phyloP scores from a whole-genome alignment of 78 protist species.

The Protostelium mycophagum region DNA sequence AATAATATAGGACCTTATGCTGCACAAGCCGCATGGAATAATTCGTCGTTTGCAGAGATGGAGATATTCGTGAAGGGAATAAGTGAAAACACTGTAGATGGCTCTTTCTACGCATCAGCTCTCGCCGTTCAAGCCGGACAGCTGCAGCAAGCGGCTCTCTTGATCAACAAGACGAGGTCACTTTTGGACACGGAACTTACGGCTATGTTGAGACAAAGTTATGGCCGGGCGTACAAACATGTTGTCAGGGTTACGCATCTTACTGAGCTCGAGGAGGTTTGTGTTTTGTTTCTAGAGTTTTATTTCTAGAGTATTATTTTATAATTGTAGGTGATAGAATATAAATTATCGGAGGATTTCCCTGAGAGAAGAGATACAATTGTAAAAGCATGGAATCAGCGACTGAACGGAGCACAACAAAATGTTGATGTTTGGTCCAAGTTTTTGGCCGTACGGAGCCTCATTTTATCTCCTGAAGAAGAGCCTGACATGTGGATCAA shows the following conservation, averaged over 20 bases:
- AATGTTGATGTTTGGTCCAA: slow-evolving; percentile 23
- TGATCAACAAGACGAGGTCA: background rate
- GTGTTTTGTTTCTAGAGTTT: too few relatives aligned
- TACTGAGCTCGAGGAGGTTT: slow-evolving; percentile 86
- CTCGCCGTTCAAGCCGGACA: background rate
- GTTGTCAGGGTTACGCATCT: slow-evolving; percentile 76
- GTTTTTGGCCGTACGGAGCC: slow-evolving; percentile 7
- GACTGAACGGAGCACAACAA: slow-evolving; percentile 1
- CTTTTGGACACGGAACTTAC: background rate
- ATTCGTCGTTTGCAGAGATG: background rate
- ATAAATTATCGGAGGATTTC: slow-evolving; percentile 9
- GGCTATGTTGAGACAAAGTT: slow-evolving; percentile 11
- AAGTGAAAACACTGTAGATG: background rate
- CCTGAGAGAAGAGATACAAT: background rate
- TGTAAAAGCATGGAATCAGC: background rate
- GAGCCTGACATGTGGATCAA: slow-evolving; percentile 27
- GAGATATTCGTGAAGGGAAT: background rate
- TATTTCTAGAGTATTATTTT: too few relatives aligned
- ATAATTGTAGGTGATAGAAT: slow-evolving; percentile 4
- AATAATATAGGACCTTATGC: background rate
- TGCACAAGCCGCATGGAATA: background rate
- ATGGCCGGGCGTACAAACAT: slow-evolving; percentile 75
- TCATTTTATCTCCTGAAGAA: slow-evolving; percentile 16
- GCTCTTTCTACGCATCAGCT: background rate
- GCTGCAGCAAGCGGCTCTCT: background rate